phyloP scores from a whole-genome alignment of 345 rosid genomes.

The Crucihimalaya himalaica region DNA sequence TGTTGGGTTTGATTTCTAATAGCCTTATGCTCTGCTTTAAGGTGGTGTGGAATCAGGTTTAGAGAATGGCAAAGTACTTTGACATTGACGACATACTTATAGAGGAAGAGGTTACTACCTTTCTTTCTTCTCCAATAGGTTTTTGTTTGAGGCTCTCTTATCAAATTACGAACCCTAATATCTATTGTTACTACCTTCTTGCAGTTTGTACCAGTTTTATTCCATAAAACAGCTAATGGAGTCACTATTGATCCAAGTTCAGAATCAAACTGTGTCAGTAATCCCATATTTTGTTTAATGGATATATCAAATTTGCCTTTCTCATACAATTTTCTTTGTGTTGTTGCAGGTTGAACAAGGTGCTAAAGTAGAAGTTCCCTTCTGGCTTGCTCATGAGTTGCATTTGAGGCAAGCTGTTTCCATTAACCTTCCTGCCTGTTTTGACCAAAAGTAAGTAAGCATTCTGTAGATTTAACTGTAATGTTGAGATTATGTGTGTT shows the following conservation, averaged over 20 bases:
- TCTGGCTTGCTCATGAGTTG: conserved; percentile 82
- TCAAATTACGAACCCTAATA: not conserved
- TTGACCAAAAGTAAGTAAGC: conserved; percentile 79
- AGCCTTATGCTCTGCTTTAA: not conserved
- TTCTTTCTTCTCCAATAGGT: not conserved
- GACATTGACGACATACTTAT: conserved; percentile 72
- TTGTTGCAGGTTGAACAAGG: conserved; percentile 69
- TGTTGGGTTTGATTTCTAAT: not conserved
- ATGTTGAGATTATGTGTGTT: not conserved
- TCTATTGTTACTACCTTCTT: not conserved
- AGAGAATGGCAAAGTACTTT: conserved; percentile 57
- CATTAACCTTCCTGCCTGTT: conserved; percentile 68
- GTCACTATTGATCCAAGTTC: conserved; percentile 79
- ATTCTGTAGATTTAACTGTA: not conserved
- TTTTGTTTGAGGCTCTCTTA: not conserved
- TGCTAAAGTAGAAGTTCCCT: conserved; percentile 65
- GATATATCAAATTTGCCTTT: not conserved
- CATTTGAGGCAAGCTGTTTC: conserved; percentile 64
- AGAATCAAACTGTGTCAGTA: conserved; percentile 62
- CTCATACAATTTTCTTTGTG: not conserved
- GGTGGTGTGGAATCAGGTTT: not conserved
- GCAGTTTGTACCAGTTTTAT: conserved; percentile 52
- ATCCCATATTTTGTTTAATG: not conserved
- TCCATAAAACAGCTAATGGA: conserved; percentile 50
- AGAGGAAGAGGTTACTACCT: conserved; percentile 80